Base-by-base conservation (phyloP, 768 basidiomycete species). In the Hydnomerulius pinastri region DNA sequence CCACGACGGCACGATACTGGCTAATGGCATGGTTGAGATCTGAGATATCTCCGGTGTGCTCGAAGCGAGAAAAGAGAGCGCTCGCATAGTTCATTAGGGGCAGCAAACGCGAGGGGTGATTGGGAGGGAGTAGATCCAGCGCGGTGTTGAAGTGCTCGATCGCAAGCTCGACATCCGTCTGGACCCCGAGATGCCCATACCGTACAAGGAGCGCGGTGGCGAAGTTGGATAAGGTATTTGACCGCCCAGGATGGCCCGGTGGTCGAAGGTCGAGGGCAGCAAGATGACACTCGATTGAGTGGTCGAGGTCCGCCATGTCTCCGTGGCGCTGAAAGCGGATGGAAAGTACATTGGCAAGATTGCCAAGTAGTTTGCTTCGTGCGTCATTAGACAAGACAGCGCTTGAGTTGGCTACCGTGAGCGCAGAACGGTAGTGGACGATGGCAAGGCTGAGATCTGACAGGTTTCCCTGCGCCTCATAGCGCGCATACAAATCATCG, bases 61-160 rank as follows among this genome's bases (percentile, higher is more conserved):
- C 56, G 38, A 68, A 67, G 27, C 67, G 55, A 11, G 60, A 66
- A 38, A 58, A 51, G 2, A 68, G 43, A 15, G 67, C 66, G 18
- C 62, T 66, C 13, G 66, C 67, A 28, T 64, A 62, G 40, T 65
- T 63, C 65, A 65, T 67, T 20, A 56, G 55, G 27, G 62, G 38
- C 21, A 56, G 48, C 6, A 61, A 48, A 35, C 43, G 20, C 15
- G n/a, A 4, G 6, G 64, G 60, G 25, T 52, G 50, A 23, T 53
- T 43, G 3, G 51, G 51, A 18, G 64, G 57, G 17, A 66, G 59
- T 0, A 48, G 33, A 27, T 55, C 39, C 13, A 65, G 61, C 8
- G 58, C 64, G 6, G 54, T 52, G 30, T 44, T 54, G 24, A 68
- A 64, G 35, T 58, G 48, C 27, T 58, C 53, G 36, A 66, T 58